These are phyloP conservation scores for Talaromyces borbonicus DNA, from an alignment of 495 filamentous ascomycete species.

Conservation along the genomic window DNA sequence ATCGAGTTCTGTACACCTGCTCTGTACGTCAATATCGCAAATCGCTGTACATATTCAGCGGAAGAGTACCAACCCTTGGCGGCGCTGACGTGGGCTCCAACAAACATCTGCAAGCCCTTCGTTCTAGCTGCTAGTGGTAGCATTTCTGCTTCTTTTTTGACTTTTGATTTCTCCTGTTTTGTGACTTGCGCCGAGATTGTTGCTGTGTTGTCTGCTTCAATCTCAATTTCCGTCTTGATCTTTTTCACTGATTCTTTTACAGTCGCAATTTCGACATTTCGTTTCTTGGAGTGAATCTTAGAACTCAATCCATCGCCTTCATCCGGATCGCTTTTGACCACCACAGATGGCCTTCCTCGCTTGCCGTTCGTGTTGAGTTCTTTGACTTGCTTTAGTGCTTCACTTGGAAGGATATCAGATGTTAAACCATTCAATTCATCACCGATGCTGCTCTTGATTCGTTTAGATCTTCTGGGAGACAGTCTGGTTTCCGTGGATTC, in stretches of 20 bases:
- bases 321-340: not conserved
- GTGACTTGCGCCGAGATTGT: not conserved
- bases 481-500: slow-evolving; percentile 18
- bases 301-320: not conserved
- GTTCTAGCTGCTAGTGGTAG: slow-evolving; percentile 65
- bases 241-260: not conserved
- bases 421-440: too few relatives aligned
- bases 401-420: too few relatives aligned
- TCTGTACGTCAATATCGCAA: not conserved
- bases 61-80: slow-evolving; percentile 57
- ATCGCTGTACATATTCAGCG: not conserved
- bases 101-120: slow-evolving; percentile 62
- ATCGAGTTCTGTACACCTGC: slow-evolving; percentile 83
- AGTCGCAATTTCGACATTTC: not conserved
- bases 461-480: slow-evolving; percentile 29
- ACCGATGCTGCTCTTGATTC: slow-evolving; percentile 21
- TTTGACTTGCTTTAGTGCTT: not conserved
- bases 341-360: not conserved
- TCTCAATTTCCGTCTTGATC: slow-evolving; percentile 1
- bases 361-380: not conserved
- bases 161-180: slow-evolving; percentile 27
- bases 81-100: slow-evolving; percentile 85
- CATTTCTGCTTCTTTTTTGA: slow-evolving; percentile 31
- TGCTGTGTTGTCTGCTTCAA: slow-evolving; percentile 3
- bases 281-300: not conserved